Conservation (phyloP, 345 rosid genomes). For the Eucalyptus decipiens region DNA sequence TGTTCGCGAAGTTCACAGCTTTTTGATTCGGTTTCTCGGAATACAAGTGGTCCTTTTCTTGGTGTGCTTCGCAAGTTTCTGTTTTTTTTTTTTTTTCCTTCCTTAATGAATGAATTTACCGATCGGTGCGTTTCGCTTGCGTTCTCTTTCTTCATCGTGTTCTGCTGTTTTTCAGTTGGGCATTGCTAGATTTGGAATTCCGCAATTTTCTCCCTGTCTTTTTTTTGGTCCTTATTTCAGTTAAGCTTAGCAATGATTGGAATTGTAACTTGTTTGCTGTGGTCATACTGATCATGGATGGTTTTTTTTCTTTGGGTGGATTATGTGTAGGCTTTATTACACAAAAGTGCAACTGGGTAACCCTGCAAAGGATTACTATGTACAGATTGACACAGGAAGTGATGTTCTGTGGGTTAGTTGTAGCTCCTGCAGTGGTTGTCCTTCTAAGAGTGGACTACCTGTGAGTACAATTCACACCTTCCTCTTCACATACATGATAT, state of each 20-base stretch:
- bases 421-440: conserved; percentile 82
- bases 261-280: neutral
- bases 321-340: conserved; percentile 56
- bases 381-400: conserved; percentile 95
- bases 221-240: neutral
- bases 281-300: neutral
- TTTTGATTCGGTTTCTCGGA: neutral
- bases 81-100: neutral
- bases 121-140: neutral
- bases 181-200: neutral
- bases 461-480: conserved; percentile 15
- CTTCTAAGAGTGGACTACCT: conserved; percentile 68
- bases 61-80: neutral
- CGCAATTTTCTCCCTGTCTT: neutral
- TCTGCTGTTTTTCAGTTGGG: neutral
- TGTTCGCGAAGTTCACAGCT: neutral
- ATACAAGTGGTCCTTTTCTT: neutral
- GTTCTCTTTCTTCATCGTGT: neutral
- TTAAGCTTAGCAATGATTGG: neutral
- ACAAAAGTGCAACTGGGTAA: conserved; percentile 73
- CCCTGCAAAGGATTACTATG: conserved; percentile 82
- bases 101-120: neutral
- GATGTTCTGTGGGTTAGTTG: conserved; percentile 96
- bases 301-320: neutral
- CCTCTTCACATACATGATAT: neutral